Evolutionary conservation across 176 grass and related monocot genomes (phyloP), one percentile per base, ranked within the genome.

Genomic region (Raddia guianensis): DNA sequence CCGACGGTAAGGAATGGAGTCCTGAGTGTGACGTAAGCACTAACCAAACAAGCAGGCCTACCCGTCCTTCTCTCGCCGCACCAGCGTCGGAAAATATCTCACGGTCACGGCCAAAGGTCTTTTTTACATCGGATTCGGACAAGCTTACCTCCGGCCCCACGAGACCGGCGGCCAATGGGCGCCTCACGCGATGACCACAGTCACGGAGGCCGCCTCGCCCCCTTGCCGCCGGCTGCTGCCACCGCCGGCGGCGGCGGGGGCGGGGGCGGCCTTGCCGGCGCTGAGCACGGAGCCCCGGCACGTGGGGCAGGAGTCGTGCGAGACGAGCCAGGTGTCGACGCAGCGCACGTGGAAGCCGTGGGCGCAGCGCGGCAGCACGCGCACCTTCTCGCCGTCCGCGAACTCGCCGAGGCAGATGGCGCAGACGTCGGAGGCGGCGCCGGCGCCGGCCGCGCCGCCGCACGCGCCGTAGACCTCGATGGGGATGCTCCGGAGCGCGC

Each of bases 381-480:
- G 85, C 77, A 89, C 86, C 84, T 89, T 91, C 72, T 97, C 89
- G 76, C 89, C 89, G 83, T 94, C 94, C 49, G 87, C 79, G 90
- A 91, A 97, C 79, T 97, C 91, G 46, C 86, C 89, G 59, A 97
- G 91, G 87, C 94, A 97, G 81, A 97, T 97, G n/a, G 89, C 89
- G 84, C 94, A 97, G 3, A 90, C 83, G 55, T 97, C 89, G 7
- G 76, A 70, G 27, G 57, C 86, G 3, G 66, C 44, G 10, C 65
- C 62, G 3, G 68, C 43, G 1, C 63, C 40, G 6, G 77, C 90
- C n/a, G n/a, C 49, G 11, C 45, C 83, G 37, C 65, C 70, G 80
- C 85, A 86, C 77, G 65, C 80, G 65, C 79, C 89, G 84, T 94
- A 97, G 54, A 94, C 91, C 56, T 93, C 91, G 14, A 91, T 34